Conservation (phyloP, 192 early-diverging fungal species). For the Rhizophagus prolifer region DNA sequence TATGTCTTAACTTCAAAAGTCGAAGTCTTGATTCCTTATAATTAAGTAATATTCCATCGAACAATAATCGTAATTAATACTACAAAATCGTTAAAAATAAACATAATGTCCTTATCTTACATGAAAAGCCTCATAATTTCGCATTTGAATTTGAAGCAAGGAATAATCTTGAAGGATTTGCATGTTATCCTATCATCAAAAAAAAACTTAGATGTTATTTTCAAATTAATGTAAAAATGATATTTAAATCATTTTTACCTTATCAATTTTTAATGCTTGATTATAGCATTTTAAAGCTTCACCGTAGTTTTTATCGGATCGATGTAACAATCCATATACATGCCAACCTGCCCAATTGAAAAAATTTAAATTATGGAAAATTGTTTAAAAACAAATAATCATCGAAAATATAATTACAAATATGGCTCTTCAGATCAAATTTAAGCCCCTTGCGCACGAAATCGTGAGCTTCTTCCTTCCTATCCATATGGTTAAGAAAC, state of each 20-base stretch:
- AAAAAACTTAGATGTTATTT: not conserved
- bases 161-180: conserved; percentile 91
- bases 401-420: conserved; percentile 60
- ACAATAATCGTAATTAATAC: not conserved
- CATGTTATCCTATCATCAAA: conserved; percentile 72
- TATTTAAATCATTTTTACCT: conserved; percentile 41
- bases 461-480: conserved; percentile 89
- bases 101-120: conserved; percentile 38
- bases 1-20: conserved; percentile 69
- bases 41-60: not conserved
- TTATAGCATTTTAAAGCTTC: conserved; percentile 92
- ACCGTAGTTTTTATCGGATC: conserved; percentile 88
- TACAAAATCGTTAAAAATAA: conserved; percentile 7
- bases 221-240: not conserved
- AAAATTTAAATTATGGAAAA: not conserved
- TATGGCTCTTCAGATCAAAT: conserved; percentile 75
- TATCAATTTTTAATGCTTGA: conserved; percentile 81
- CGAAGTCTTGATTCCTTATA: conserved; percentile 64
- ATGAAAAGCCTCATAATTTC: conserved; percentile 81
- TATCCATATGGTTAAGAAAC: conserved; percentile 85
- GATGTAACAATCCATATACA: conserved; percentile 89
- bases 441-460: conserved; percentile 82
- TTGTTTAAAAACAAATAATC: too few species aligned
- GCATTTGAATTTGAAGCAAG: conserved; percentile 80
- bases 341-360: conserved; percentile 76